phyloP scores from a whole-genome alignment of 306 rosid genomes.

The Hippophae rhamnoides region DNA sequence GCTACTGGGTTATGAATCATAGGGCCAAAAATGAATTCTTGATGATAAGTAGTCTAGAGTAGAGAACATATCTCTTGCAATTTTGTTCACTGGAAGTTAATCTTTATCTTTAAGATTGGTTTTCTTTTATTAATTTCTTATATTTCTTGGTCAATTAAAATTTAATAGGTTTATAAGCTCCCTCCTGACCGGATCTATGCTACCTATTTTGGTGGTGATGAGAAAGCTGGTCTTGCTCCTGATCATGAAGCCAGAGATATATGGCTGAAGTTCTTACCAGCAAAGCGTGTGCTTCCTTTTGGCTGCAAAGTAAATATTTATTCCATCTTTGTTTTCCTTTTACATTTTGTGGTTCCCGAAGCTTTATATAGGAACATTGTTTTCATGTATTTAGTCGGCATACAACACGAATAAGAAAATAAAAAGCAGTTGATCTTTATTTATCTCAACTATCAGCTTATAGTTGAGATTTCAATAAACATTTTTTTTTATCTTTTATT shows the following conservation, averaged over 20 bases:
- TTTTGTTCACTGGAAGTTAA: too few relatives aligned
- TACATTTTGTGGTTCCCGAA: not conserved
- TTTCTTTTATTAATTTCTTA: not conserved
- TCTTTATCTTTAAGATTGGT: not conserved
- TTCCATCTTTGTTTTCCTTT: not conserved
- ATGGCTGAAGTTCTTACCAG: constrained; percentile 77
- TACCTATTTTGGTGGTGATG: constrained; percentile 94
- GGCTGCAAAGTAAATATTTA: constrained; percentile 62
- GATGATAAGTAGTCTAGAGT: too few relatives aligned
- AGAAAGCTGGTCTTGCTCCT: constrained; percentile 75
- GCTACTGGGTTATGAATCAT: not conserved
- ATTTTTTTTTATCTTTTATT: too few relatives aligned
- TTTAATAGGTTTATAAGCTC: constrained; percentile 63
- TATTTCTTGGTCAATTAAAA: constrained; percentile 7
- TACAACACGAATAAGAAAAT: too few relatives aligned
- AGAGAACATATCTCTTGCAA: too few relatives aligned
- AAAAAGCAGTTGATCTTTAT: too few relatives aligned
- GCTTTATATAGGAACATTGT: too few relatives aligned
- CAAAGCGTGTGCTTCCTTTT: constrained; percentile 85
- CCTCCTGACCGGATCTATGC: constrained; percentile 70
- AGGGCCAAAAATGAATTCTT: too few relatives aligned
- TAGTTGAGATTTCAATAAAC: too few relatives aligned
- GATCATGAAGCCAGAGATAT: constrained; percentile 75
- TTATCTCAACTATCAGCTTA: too few relatives aligned
- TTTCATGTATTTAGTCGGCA: too few relatives aligned